Percentiles rank a stretch among this genome's conserved stretches.
These are phyloP conservation scores for Daldinia loculata DNA, from an alignment of 495 filamentous ascomycete species.

Conservation along the genomic window DNA sequence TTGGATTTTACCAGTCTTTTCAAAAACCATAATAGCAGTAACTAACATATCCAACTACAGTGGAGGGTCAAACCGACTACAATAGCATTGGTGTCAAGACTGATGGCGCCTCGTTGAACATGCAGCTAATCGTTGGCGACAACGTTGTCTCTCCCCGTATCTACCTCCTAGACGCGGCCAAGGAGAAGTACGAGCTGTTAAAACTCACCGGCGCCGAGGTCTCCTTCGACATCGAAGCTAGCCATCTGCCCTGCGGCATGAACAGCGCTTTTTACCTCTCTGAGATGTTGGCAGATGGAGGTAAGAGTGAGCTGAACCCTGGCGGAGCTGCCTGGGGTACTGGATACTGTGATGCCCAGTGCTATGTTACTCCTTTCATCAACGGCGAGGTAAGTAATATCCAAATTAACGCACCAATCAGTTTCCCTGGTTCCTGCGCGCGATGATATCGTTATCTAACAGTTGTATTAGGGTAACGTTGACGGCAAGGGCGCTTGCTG, in stretches of 20 bases:
- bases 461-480: constrained; percentile 54
- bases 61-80: constrained; percentile 53
- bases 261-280: constrained; percentile 74
- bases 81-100: constrained; percentile 55
- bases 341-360: constrained; percentile 77
- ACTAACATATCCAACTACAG: constrained; percentile 19
- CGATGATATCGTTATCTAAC: background rate
- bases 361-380: constrained; percentile 63
- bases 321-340: constrained; percentile 72
- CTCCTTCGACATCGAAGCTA: constrained; percentile 70
- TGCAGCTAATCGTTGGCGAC: constrained; percentile 53
- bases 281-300: constrained; percentile 67
- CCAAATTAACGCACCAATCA: background rate
- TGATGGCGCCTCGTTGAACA: constrained; percentile 49
- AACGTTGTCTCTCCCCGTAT: constrained; percentile 61
- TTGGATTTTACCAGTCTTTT: background rate
- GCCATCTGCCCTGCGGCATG: constrained; percentile 68
- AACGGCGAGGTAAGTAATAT: constrained; percentile 60
- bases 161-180: constrained; percentile 65
- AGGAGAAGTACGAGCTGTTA: constrained; percentile 67
- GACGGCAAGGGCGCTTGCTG: constrained; percentile 61
- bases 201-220: constrained; percentile 67
- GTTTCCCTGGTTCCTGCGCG: background rate
- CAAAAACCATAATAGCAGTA: background rate
- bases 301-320: constrained; percentile 63